A percentile compares a stretch with the other conserved stretches of the same genome.
These are phyloP conservation scores for Claviceps sp. DNA, from an alignment of 2,329 filamentous ascomycete genomes.

Conservation along the genomic window DNA sequence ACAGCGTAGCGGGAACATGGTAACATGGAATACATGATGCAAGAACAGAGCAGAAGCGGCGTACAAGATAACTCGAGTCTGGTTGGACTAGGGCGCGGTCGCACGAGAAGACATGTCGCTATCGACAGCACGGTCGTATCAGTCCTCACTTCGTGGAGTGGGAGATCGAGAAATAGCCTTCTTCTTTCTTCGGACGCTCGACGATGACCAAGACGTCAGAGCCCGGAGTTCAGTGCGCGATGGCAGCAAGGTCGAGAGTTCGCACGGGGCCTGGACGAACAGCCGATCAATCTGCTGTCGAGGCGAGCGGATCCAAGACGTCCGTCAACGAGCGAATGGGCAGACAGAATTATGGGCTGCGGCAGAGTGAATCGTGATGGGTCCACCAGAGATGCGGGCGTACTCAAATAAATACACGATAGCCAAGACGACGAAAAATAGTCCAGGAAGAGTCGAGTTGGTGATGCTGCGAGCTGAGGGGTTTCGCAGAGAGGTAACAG, in stretches of 20 bases:
- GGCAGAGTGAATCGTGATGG: neutral
- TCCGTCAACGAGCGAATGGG: neutral
- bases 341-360: neutral
- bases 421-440: too few species aligned
- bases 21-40: neutral
- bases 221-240: neutral
- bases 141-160: neutral
- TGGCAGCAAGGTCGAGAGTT: neutral
- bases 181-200: neutral
- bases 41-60: neutral
- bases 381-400: too few species aligned
- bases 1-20: neutral
- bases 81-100: neutral
- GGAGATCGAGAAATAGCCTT: too few species aligned
- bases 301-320: neutral
- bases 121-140: neutral
- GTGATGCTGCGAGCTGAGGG: too few species aligned
- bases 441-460: too few species aligned
- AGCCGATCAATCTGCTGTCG: neutral
- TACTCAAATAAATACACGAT: too few species aligned
- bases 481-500: too few species aligned
- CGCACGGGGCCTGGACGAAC: neutral
- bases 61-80: neutral
- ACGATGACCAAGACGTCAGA: neutral
- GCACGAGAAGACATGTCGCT: slow-evolving; percentile 5